Percentiles rank a stretch among this genome's conserved stretches.
phyloP scores from a whole-genome alignment of 306 rosid species.

The Vigna hirtella region DNA sequence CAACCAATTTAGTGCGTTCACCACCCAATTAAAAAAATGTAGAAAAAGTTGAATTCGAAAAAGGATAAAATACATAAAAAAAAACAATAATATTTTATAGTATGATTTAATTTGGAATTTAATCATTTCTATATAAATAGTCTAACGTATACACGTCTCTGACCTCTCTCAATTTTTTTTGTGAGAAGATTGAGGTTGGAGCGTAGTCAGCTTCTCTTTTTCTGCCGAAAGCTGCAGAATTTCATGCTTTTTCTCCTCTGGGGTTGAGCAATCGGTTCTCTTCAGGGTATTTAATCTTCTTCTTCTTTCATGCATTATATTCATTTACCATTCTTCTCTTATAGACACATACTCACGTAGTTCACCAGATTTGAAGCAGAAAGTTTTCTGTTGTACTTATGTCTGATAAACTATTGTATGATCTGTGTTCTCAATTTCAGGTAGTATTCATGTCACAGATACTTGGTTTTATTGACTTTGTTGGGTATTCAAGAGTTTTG shows the following conservation, averaged over 20 bases:
- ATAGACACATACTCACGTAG: neutral
- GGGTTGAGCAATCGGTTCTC: conserved; percentile 34
- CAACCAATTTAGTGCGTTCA: neutral
- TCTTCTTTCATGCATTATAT: neutral
- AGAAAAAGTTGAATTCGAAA: neutral
- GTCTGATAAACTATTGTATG: neutral
- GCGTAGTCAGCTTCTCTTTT: conserved; percentile 28
- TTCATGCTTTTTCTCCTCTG: neutral
- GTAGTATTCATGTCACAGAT: neutral
- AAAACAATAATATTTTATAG: no score
- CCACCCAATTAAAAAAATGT: no score
- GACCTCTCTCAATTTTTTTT: neutral
- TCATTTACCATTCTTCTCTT: neutral
- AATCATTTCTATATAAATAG: neutral
- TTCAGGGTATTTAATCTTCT: conserved; percentile 39
- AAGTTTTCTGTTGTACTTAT: neutral
- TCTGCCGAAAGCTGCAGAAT: conserved; percentile 35
- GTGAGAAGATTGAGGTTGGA: neutral
- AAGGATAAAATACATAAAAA: neutral
- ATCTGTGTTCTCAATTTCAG: neutral
- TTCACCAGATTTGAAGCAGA: neutral
- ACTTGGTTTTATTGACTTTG: neutral
- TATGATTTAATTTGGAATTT: no score
- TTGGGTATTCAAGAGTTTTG: neutral
- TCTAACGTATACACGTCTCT: neutral